Percentiles rank a stretch among this genome's conserved stretches.
These are phyloP conservation scores for Plantago elongata DNA, from an alignment of 257 asterid species.

Conservation along the genomic window DNA sequence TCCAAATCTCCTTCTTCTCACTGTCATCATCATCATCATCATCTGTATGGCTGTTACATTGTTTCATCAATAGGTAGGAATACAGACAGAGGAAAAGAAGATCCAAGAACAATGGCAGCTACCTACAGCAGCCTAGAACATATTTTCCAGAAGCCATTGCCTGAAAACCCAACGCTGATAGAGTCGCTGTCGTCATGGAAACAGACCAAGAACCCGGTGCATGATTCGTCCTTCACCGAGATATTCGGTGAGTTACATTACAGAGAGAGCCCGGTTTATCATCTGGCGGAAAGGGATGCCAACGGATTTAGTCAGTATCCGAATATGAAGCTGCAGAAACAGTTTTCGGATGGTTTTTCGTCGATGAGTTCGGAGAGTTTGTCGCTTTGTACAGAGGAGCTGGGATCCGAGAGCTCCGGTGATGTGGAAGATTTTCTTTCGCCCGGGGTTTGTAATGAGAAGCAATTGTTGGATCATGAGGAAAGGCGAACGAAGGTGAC, in stretches of 20 bases:
- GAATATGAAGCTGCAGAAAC: constrained; percentile 8
- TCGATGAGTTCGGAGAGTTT: constrained; percentile 58
- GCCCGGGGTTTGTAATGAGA: constrained; percentile 17
- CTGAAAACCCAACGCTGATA: constrained; percentile 49
- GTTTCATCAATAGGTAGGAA: too few relatives aligned
- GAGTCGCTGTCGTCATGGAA: constrained; percentile 76
- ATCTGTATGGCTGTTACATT: too few relatives aligned
- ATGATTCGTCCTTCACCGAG: constrained; percentile 50
- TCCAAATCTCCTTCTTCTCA: constrained; percentile 23
- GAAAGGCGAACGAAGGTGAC: constrained; percentile 21
- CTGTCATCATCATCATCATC: neutral
- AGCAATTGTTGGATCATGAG: constrained; percentile 20
- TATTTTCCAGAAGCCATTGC: constrained; percentile 67
- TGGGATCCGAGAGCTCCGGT: constrained; percentile 81
- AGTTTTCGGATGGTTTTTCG: constrained; percentile 36
- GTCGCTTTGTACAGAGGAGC: constrained; percentile 77
- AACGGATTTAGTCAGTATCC: constrained; percentile 1
- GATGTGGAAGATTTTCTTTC: constrained; percentile 55
- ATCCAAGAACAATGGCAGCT: constrained; percentile 39
- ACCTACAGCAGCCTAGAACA: constrained; percentile 77
- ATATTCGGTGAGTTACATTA: constrained; percentile 67
- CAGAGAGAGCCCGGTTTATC: constrained; percentile 30
- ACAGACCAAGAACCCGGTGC: constrained; percentile 32
- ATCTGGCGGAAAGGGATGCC: neutral
- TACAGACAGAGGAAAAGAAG: neutral